Evolutionary conservation across 441 rosid genomes (phyloP).

Genomic region (Euphorbia celastroides): DNA sequence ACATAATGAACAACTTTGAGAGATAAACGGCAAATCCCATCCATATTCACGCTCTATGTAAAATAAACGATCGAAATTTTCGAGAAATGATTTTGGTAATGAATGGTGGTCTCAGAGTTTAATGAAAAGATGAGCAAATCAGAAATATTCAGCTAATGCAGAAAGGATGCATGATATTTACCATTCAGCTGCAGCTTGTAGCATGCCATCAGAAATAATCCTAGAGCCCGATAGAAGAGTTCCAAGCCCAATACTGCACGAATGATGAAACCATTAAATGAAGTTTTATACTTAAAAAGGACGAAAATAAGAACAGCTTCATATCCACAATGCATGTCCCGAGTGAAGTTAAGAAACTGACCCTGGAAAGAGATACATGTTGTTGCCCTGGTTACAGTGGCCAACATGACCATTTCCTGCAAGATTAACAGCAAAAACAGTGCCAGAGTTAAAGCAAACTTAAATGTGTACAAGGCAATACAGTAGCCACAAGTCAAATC

Average conservation of each 20-base stretch:
- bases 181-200: conserved; percentile 99
- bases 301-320: neutral
- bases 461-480: neutral
- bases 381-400: conserved; percentile 97
- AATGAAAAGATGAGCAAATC: neutral
- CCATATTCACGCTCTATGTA: neutral
- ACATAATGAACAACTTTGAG: neutral
- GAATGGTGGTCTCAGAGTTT: conserved; percentile 1
- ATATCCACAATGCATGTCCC: conserved; percentile 1
- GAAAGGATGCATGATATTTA: conserved; percentile 26
- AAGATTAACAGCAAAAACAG: conserved; percentile 17
- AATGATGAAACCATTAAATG: conserved; percentile 12
- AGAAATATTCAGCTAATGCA: conserved; percentile 1
- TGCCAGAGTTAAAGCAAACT: conserved; percentile 11
- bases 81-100: conserved; percentile 2
- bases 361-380: conserved; percentile 99
- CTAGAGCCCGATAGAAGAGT: conserved; percentile 93
- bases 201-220: conserved; percentile 91
- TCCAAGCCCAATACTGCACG: conserved; percentile 96
- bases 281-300: neutral
- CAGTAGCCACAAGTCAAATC: neutral
- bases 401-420: conserved; percentile 82
- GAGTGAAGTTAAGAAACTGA: conserved; percentile 36
- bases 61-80: neutral
- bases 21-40: neutral